Evolutionary conservation across 805 yeast species (phyloP).

Genomic region (Kluyveromyces starmeri): DNA sequence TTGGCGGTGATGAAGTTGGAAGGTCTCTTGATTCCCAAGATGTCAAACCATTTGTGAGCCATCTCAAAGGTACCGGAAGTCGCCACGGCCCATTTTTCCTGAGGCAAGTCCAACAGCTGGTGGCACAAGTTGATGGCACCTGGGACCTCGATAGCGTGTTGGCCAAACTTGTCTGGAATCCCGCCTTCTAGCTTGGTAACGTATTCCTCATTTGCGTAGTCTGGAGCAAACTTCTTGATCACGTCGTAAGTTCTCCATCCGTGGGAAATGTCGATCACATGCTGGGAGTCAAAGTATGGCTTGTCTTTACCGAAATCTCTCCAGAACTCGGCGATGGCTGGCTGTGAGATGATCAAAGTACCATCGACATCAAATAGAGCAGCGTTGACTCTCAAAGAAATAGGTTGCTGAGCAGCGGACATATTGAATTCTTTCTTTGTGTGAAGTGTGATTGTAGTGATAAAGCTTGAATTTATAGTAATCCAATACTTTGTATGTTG

Average conservation of each 20-base stretch:
- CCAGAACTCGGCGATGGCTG: slow-evolving; percentile 80
- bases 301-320: slow-evolving; percentile 57
- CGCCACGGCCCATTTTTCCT: slow-evolving; percentile 75
- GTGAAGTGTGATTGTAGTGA: background rate
- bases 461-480: no score
- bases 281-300: slow-evolving; percentile 59
- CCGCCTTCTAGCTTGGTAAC: slow-evolving; percentile 59
- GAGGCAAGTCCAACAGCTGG: slow-evolving; percentile 42
- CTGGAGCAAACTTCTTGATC: slow-evolving; percentile 64
- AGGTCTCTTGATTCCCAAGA: slow-evolving; percentile 55
- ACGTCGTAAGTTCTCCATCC: slow-evolving; percentile 81
- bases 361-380: slow-evolving; percentile 81
- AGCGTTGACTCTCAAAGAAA: slow-evolving; percentile 34
- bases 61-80: slow-evolving; percentile 73
- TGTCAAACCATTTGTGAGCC: slow-evolving; percentile 72
- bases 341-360: slow-evolving; percentile 74
- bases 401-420: slow-evolving; percentile 12
- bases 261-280: slow-evolving; percentile 66
- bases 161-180: slow-evolving; percentile 65
- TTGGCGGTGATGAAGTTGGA: slow-evolving; percentile 76
- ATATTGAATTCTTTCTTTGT: background rate
- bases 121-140: slow-evolving; percentile 63
- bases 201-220: slow-evolving; percentile 56
- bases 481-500: no score
- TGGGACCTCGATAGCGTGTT: slow-evolving; percentile 63